phyloP scores from a whole-genome alignment of 2,329 filamentous ascomycete genomes.

The Scopulariopsis brevicaulis region DNA sequence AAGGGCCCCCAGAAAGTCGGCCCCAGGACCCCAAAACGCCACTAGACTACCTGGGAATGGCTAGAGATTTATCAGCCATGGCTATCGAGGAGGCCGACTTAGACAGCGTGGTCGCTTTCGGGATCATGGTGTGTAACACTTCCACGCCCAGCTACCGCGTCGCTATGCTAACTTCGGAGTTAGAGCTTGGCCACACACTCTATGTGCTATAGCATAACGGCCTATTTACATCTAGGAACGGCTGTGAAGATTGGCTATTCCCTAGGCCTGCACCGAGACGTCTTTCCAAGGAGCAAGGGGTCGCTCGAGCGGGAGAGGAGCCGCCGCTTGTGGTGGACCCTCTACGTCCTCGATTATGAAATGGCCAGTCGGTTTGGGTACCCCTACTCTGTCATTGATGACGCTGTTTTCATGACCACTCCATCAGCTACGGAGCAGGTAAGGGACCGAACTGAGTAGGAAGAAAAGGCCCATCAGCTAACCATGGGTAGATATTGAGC shows the following conservation, averaged over 20 bases:
- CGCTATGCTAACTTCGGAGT: neutral
- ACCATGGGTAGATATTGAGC: neutral
- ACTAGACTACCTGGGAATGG: neutral
- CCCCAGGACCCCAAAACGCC: neutral
- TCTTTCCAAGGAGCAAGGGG: conserved; percentile 1
- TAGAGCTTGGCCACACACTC: neutral
- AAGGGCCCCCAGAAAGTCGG: neutral
- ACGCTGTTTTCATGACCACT: conserved; percentile 2
- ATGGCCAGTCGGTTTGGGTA: conserved; percentile 3
- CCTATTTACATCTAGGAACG: neutral
- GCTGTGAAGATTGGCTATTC: conserved; percentile 1
- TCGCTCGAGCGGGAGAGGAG: conserved; percentile 1
- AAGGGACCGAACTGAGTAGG: neutral
- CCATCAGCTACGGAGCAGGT: neutral
- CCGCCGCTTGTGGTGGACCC: conserved; percentile 1
- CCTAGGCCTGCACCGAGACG: neutral
- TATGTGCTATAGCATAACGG: conserved; percentile 1
- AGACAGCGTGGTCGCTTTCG: neutral
- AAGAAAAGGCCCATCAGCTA: neutral
- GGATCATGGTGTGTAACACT: neutral
- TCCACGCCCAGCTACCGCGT: neutral
- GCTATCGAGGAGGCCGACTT: neutral
- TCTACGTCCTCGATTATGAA: conserved; percentile 1
- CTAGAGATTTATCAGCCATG: neutral
- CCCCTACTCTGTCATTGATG: conserved; percentile 1